Conservation (phyloP, 2,329 filamentous ascomycete genomes). For the Xylariales sp. region DNA sequence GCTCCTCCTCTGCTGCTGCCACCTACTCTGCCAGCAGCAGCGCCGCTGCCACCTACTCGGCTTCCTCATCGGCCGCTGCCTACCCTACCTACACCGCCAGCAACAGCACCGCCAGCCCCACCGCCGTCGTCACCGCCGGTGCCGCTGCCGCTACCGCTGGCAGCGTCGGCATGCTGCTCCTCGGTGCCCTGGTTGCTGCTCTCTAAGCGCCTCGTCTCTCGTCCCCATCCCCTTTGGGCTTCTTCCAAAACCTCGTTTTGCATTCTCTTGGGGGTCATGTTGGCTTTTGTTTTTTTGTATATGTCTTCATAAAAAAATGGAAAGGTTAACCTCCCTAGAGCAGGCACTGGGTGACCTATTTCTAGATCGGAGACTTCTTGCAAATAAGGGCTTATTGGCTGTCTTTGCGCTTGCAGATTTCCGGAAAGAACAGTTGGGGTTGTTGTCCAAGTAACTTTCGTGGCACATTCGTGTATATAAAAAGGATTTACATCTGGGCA, state of each 20-base stretch:
- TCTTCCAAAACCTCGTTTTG: no score
- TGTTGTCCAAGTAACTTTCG: background rate
- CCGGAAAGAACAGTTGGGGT: background rate
- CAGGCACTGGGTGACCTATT: no score
- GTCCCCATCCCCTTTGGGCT: no score
- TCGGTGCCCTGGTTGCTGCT: constrained; percentile 7
- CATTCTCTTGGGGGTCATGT: no score
- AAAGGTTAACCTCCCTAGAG: no score
- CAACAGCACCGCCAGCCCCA: background rate
- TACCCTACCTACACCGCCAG: background rate
- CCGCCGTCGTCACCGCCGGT: constrained; percentile 4
- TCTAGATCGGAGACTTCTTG: no score
- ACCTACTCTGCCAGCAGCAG: constrained; percentile 6
- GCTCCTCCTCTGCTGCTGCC: constrained; percentile 1
- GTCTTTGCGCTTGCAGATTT: background rate
- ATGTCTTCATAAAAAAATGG: no score
- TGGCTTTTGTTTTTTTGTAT: no score
- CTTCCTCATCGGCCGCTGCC: background rate
- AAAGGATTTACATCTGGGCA: no score
- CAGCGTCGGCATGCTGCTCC: constrained; percentile 3
- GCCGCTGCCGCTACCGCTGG: constrained; percentile 5
- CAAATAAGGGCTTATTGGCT: no score
- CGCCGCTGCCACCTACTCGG: background rate
- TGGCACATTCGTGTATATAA: background rate
- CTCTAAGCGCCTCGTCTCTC: no score